Base-by-base conservation (phyloP, 768 basidiomycete genomes). In the Neoboletus brunneissimus region DNA sequence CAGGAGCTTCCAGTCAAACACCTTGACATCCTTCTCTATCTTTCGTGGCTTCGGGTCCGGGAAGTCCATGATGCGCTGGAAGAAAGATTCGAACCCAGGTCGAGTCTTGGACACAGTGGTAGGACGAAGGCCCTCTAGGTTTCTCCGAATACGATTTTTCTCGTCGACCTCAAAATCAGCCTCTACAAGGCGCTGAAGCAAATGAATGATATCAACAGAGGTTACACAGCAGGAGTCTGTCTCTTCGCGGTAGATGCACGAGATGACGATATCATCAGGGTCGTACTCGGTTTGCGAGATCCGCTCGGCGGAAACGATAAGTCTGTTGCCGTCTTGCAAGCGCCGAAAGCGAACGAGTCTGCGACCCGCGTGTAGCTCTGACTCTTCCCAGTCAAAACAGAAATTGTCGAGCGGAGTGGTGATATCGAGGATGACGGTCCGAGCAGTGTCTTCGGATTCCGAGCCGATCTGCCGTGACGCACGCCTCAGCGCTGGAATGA, bases 1-100 rank as follows among this genome's bases (percentile, higher is more conserved):
- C n/a, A 92, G 76, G 44, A 81, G 70, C 29, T 76, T 77, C 90
- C 90, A 92, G 40, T 84, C 82, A 63, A 92, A 92, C 9, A 91
- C 87, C 70, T 92, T 92, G 67, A 99, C 81, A 66, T 98, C 94
- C 79, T 98, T 98, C 68, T 98, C 96, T 59, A 98, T 99, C 69
- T 94, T 95, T 53, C 96, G 81, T 4, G 96, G 96, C 70, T 92
- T 94, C 9, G 96, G 96, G 44, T 85, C 84, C 0, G 94, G 91
- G 67, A 97, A 96, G 50, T 90, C 86, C 96, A 99, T 98, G 76
- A 99, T 94, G 62, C 86, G 81, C 75, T 90, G 86, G 80, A 98
- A 99, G 71, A 98, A 92, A n/a, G 81, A 78, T 64, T 91, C 90
- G 55, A 83, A 87, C 12, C 86, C 88, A 0, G 81, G 75, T 62